These are phyloP conservation scores for Leavenworthia alabamica DNA, from an alignment of 345 rosid genomes.

Conservation along the genomic window DNA sequence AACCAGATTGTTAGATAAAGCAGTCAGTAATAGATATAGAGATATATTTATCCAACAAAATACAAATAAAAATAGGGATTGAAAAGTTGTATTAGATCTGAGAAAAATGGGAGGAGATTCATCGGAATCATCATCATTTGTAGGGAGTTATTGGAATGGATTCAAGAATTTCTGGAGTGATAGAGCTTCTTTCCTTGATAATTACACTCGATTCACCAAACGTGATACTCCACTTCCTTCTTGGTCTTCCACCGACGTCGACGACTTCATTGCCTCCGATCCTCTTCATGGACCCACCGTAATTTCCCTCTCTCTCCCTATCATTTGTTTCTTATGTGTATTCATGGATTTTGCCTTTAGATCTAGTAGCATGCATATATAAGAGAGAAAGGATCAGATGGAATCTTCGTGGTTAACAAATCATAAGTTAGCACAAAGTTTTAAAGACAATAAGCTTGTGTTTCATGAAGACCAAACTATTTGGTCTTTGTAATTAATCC, in stretches of 20 bases:
- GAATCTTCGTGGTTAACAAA: not conserved
- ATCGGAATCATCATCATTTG: conserved; percentile 40
- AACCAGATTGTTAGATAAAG: too few species aligned
- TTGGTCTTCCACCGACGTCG: conserved; percentile 79
- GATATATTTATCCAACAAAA: too few species aligned
- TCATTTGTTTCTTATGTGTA: not conserved
- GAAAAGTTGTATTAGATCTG: too few species aligned
- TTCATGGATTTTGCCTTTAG: not conserved
- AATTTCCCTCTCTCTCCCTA: not conserved
- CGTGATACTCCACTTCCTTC: conserved; percentile 59
- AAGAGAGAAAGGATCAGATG: not conserved
- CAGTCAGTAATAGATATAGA: too few species aligned
- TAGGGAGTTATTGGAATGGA: conserved; percentile 45
- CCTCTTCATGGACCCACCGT: conserved; percentile 76
- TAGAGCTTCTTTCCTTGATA: conserved; percentile 46
- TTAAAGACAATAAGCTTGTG: not conserved
- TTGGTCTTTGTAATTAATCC: not conserved
- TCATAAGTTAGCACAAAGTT: not conserved
- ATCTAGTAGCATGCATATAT: not conserved
- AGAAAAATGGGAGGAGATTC: conserved; percentile 45
- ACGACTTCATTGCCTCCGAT: conserved; percentile 81
- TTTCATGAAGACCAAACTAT: not conserved
- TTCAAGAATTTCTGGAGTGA: conserved; percentile 66
- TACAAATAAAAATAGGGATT: too few species aligned
- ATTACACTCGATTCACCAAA: conserved; percentile 50